Evolutionary conservation across 768 basidiomycete genomes (phyloP), one percentile per base, ranked within the genome.

Genomic region (Trametes maxima): DNA sequence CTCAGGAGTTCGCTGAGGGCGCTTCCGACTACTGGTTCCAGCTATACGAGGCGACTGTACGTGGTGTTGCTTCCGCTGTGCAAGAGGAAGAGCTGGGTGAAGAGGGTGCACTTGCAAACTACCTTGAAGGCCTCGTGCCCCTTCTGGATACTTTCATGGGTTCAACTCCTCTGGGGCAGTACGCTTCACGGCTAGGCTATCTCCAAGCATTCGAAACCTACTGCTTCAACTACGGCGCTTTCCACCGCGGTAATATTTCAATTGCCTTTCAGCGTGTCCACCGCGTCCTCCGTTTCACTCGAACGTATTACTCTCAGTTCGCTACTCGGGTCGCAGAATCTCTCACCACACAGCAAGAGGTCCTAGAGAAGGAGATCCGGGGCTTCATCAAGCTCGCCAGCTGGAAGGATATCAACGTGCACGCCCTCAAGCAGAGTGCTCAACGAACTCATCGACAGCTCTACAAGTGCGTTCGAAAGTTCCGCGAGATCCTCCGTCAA

Each of bases 361-460:
- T 67, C 0, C 72, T 97, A 35, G 94, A 98, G 74, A 89, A 86
- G 67, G 90, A 95, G 57, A 82, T 98, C 53, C 84, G 80, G 59
- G 86, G 83, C 45, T 88, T 94, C 70, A 89, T 98, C 78, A 96
- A 95, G 73, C 80, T 99, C 46, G 97, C 97, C 1, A 98, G 95
- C 69, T 98, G 97, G 97, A 97, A 92, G 74, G 97, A 99, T 70
- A 79, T 95, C 70, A 99, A 98, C 68, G 90, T 98, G 11, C 89
- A 92, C 64, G 95, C 97, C 2, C 80, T 99, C 59, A 92, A 90
- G 72, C 88, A 90, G 62, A 97, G 95, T 70, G 95, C 97, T 0
- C 86, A 90, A 60, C 86, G 81, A 68, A 94, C 94, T 1, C 97
- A 99, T 72, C 88, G 87, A 60, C 92, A 95, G 64, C 78, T 99